These are phyloP conservation scores for Eutypella sp. DNA, from an alignment of 2,329 filamentous ascomycete species.

Conservation along the genomic window DNA sequence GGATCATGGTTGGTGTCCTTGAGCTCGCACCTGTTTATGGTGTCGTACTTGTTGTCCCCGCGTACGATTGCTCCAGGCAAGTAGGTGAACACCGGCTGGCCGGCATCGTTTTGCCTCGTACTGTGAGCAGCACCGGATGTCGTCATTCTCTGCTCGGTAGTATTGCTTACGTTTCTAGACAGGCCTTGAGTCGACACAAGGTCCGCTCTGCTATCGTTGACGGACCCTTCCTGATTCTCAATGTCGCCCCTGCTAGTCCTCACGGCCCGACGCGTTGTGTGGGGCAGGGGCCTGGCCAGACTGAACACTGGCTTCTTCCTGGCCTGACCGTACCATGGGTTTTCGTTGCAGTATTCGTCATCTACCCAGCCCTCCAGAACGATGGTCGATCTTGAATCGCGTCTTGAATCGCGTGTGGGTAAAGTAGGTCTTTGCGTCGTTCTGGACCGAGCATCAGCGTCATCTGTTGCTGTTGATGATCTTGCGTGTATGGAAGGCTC, in stretches of 20 bases:
- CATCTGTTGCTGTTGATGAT: too few relatives aligned
- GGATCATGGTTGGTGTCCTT: constrained; percentile 5
- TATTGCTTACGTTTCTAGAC: neutral
- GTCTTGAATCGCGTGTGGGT: neutral
- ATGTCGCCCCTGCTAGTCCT: constrained; percentile 2
- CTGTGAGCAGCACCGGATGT: constrained; percentile 5
- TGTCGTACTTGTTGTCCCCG: neutral
- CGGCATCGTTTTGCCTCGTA: constrained; percentile 6
- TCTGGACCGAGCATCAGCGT: too few relatives aligned
- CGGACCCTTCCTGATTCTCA: constrained; percentile 1
- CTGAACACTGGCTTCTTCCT: constrained; percentile 18
- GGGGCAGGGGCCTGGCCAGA: constrained; percentile 19
- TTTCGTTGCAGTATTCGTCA: constrained; percentile 16
- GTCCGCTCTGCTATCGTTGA: too few relatives aligned
- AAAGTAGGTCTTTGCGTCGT: neutral
- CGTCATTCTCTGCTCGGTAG: neutral
- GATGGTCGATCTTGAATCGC: too few relatives aligned
- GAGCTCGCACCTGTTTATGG: neutral
- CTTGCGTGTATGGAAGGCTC: too few relatives aligned
- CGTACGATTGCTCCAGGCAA: neutral
- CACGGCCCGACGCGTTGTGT: constrained; percentile 9
- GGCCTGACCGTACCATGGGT: constrained; percentile 19
- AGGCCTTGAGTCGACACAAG: constrained; percentile 1
- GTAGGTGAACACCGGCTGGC: constrained; percentile 11
- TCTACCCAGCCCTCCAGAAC: constrained; percentile 10